phyloP scores from a whole-genome alignment of 345 rosid species.

The Salix viminalis region DNA sequence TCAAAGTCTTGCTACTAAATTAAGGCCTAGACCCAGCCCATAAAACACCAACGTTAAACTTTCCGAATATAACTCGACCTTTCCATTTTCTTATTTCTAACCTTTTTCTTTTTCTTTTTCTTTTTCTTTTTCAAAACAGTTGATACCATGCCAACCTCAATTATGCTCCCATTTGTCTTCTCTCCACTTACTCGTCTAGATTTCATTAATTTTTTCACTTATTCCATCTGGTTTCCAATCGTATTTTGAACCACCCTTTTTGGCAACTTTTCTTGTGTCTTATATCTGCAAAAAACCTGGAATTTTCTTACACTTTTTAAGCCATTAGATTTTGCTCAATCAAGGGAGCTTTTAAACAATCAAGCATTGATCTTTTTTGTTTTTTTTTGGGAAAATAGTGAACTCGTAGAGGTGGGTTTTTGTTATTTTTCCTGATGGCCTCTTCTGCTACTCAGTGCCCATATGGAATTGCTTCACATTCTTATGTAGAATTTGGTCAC shows the following conservation, averaged over 20 bases:
- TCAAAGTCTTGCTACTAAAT: background rate
- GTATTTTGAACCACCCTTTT: background rate
- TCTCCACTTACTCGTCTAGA: background rate
- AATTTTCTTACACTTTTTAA: background rate
- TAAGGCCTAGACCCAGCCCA: background rate
- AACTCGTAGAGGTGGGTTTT: slow-evolving; percentile 21
- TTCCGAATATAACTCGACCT: too few relatives aligned
- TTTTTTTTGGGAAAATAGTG: background rate
- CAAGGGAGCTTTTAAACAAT: background rate
- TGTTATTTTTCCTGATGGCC: slow-evolving; percentile 38
- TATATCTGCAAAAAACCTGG: too few relatives aligned
- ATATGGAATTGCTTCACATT: slow-evolving; percentile 38
- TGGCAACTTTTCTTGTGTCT: background rate
- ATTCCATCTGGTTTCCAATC: background rate
- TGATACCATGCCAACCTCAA: background rate
- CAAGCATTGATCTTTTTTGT: background rate
- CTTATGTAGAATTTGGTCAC: slow-evolving; percentile 24
- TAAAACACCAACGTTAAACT: background rate
- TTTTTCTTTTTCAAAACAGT: background rate
- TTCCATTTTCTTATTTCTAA: background rate
- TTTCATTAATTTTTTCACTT: background rate
- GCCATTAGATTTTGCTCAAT: background rate
- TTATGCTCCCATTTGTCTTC: slow-evolving; percentile 9
- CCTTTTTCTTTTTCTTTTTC: too few relatives aligned
- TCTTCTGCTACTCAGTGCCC: slow-evolving; percentile 44